Percentiles rank a stretch among this genome's conserved stretches.
These are phyloP conservation scores for Ceratobasidium theobromae DNA, from an alignment of 1,284 basidiomycete genomes.

Conservation along the genomic window DNA sequence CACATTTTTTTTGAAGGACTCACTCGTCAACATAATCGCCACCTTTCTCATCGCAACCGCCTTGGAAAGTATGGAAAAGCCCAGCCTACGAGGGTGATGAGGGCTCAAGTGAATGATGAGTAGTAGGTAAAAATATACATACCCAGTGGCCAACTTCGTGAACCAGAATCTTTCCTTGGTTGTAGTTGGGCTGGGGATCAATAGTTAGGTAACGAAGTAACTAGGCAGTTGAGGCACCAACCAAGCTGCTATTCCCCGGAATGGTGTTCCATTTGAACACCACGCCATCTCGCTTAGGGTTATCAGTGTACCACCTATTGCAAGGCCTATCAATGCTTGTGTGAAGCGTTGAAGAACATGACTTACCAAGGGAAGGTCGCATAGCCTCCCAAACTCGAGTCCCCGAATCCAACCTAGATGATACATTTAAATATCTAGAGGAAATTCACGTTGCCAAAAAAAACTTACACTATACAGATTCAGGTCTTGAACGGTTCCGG, in stretches of 20 bases:
- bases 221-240: not conserved
- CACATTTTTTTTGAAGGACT: not conserved
- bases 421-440: not conserved
- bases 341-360: not conserved
- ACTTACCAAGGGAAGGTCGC: not conserved
- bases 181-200: not conserved
- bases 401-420: not conserved
- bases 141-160: not conserved
- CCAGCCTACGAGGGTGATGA: not conserved
- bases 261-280: not conserved
- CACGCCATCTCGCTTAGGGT: not conserved
- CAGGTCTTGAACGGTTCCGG: not conserved
- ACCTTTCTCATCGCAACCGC: not conserved
- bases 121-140: not conserved
- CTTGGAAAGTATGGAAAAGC: not conserved
- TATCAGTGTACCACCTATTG: not conserved
- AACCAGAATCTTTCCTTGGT: not conserved
- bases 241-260: not conserved
- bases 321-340: not conserved
- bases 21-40: not conserved
- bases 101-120: not conserved
- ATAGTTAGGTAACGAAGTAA: not conserved
- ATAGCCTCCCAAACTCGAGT: not conserved
- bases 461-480: not conserved
- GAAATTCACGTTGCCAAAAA: no score